Evolutionary conservation across 352 stramenopile genomes (phyloP), one percentile per base, ranked within the genome.

Genomic region (Globisporangium camurandrum): DNA sequence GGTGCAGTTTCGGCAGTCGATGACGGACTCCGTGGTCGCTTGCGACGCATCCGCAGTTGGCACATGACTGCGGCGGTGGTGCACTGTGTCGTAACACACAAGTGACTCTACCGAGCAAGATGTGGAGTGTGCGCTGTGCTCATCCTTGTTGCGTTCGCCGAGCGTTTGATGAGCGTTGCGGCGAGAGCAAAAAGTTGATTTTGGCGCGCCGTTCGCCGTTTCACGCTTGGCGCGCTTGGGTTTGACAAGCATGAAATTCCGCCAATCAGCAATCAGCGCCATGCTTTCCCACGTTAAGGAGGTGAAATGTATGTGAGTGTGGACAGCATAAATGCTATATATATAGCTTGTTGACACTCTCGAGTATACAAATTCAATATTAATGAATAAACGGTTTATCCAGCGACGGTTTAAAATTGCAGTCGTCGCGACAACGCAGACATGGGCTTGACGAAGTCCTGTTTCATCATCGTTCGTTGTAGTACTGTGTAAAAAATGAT

Each of bases 231-330:
- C 36, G 36, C 36, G 36, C n/a, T 55, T 1, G 31, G 20, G 6
- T 37, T 54, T 23, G n/a, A 46, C 33, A 56, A 49, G 5, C 49
- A 54, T 57, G 9, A 7, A 11, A 41, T 41, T 64, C 55, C 52
- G 52, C 71, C 63, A 80, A 80, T 80, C 52, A 70, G 1, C 49
- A 6, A 11, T n/a, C n/a, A n/a, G n/a, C n/a, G n/a, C n/a, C n/a
- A n/a, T n/a, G n/a, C n/a, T n/a, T n/a, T n/a, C n/a, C n/a, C n/a
- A n/a, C n/a, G n/a, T n/a, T n/a, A n/a, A n/a, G n/a, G n/a, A n/a
- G n/a, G n/a, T n/a, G n/a, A n/a, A n/a, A n/a, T n/a, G n/a, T n/a
- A n/a, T n/a, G n/a, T n/a, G n/a, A n/a, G n/a, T n/a, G n/a, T n/a
- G n/a, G n/a, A n/a, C n/a, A n/a, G n/a, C n/a, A n/a, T n/a, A n/a